Conservation (phyloP, 345 rosid genomes). For the Lumnitzera littorea region DNA sequence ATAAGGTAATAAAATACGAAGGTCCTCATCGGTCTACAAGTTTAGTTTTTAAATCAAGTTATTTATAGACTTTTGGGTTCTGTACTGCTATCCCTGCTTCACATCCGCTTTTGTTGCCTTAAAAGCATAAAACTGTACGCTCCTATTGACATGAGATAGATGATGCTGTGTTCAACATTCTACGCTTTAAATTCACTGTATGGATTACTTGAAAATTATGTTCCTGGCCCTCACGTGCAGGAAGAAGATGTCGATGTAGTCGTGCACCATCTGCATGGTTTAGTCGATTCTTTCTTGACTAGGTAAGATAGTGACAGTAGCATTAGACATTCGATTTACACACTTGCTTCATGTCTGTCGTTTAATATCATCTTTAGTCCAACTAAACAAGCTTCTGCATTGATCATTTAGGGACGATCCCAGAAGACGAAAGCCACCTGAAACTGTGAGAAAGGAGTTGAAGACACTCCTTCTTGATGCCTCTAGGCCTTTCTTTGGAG, state of each 20-base stretch:
- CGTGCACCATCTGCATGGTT: constrained; percentile 63
- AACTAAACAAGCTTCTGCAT: neutral
- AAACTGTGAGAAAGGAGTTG: constrained; percentile 42
- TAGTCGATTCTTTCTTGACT: constrained; percentile 49
- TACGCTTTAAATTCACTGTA: too few relatives aligned
- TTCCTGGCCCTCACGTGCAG: constrained; percentile 17
- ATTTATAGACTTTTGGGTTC: too few relatives aligned
- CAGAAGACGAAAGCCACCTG: constrained; percentile 23
- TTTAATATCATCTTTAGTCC: neutral
- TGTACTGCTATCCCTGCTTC: too few relatives aligned
- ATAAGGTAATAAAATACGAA: too few relatives aligned
- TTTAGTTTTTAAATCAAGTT: too few relatives aligned
- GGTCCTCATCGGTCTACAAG: too few relatives aligned
- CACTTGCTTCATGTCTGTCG: neutral
- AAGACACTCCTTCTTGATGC: constrained; percentile 41
- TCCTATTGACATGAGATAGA: too few relatives aligned
- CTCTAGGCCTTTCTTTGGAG: constrained; percentile 55
- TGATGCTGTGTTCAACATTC: too few relatives aligned
- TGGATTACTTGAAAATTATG: too few relatives aligned
- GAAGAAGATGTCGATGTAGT: constrained; percentile 74
- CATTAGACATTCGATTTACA: neutral
- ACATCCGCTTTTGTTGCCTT: too few relatives aligned
- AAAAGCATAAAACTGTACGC: too few relatives aligned
- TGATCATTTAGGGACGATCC: constrained; percentile 28
- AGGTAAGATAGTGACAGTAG: constrained; percentile 28